A percentile compares a stretch with the other conserved stretches of the same genome.
Evolutionary conservation across 129 eudicot genomes (phyloP).

Genomic region (Arctium lappa): DNA sequence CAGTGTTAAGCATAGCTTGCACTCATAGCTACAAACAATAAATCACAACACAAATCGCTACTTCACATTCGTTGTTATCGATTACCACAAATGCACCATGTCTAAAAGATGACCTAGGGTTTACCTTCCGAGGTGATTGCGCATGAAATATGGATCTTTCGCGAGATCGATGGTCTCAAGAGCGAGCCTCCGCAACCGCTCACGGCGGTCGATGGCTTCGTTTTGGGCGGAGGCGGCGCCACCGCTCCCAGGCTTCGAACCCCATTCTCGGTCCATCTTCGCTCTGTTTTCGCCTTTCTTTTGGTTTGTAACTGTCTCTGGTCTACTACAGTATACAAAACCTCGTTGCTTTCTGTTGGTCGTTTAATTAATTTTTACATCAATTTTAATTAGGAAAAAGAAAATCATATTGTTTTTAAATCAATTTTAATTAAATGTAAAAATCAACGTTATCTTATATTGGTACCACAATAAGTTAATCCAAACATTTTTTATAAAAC

Average conservation of each 20-base stretch:
- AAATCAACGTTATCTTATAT: too few relatives aligned
- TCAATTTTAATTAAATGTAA: too few relatives aligned
- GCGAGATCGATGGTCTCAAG: constrained; percentile 97
- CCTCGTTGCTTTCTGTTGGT: neutral
- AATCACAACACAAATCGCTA: neutral
- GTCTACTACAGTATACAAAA: neutral
- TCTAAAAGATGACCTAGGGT: constrained; percentile 3
- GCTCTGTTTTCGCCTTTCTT: neutral
- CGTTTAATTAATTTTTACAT: neutral
- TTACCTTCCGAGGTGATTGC: constrained; percentile 94
- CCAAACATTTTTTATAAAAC: too few relatives aligned
- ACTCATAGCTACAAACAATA: constrained; percentile 60
- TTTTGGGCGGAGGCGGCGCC: constrained; percentile 99
- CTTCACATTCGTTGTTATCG: neutral
- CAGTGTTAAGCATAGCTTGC: constrained; percentile 83
- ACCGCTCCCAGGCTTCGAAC: constrained; percentile 98
- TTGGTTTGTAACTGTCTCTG: neutral
- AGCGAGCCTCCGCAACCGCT: constrained; percentile 85
- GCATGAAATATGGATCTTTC: constrained; percentile 98
- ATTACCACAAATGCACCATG: neutral
- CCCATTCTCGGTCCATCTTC: constrained; percentile 96
- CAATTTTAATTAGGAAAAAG: too few relatives aligned
- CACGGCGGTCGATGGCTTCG: constrained; percentile 99
- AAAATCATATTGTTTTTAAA: too few relatives aligned
- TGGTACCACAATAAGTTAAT: too few relatives aligned